phyloP scores from a whole-genome alignment of 2,329 filamentous ascomycete species.

The Penicillium italicum region DNA sequence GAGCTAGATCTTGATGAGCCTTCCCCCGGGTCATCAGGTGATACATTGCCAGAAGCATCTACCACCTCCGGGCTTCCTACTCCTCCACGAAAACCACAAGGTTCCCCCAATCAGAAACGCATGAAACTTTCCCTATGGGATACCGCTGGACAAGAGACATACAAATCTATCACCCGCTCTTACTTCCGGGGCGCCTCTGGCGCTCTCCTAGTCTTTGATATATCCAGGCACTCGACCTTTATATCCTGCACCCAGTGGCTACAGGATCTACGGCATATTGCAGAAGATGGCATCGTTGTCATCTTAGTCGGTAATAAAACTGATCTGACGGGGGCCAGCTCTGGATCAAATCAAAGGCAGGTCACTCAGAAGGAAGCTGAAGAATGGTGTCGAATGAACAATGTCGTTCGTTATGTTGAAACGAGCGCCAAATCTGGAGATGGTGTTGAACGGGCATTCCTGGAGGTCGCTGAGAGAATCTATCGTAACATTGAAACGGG shows the following conservation, averaged over 20 bases:
- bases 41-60: constrained; percentile 14
- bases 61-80: constrained; percentile 31
- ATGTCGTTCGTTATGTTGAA: constrained; percentile 89
- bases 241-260: constrained; percentile 88
- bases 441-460: constrained; percentile 87
- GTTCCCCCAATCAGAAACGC: constrained; percentile 57
- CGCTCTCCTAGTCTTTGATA: constrained; percentile 88
- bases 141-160: constrained; percentile 93
- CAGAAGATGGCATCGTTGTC: constrained; percentile 91
- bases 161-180: constrained; percentile 90
- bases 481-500: constrained; percentile 96
- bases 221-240: constrained; percentile 81
- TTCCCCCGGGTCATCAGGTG: constrained; percentile 12
- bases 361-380: constrained; percentile 80
- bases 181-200: constrained; percentile 83
- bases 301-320: constrained; percentile 94
- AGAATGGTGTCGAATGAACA: constrained; percentile 81
- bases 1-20: constrained; percentile 50
- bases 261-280: constrained; percentile 87
- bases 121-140: constrained; percentile 97
- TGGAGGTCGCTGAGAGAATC: constrained; percentile 90
- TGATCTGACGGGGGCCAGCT: constrained; percentile 62
- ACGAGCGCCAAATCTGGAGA: constrained; percentile 94
- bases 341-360: constrained; percentile 58
- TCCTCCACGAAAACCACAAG: constrained; percentile 36